Base-by-base conservation (phyloP, 805 yeast genomes). In the Metschnikowia matae region DNA sequence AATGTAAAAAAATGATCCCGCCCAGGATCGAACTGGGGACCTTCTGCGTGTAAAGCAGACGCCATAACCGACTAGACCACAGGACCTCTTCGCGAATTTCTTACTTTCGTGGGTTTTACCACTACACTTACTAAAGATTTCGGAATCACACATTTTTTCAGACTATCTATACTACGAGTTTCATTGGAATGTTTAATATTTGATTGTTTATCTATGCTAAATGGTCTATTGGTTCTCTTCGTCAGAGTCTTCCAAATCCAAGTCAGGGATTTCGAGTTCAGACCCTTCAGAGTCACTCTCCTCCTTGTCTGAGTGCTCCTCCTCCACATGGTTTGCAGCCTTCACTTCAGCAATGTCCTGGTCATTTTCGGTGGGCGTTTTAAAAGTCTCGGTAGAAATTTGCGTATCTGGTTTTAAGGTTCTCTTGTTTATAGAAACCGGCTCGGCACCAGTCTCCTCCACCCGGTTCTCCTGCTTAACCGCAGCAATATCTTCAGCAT, bases 11-110 rank as follows among this genome's bases (percentile, higher is more conserved):
- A 48, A 41, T 90, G 97, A 89, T 86, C 89, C 84, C 87, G 90
- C 97, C 97, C 97, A 91, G 97, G 97, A 89, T 92, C 97, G 97
- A 92, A 92, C 97, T 90, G 97, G 97, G 97, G 97, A 92, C 97
- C 90, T 88, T 88, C 94, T 89, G 96, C 97, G 97, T 91, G 97
- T 91, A 89, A 91, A 89, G 97, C 97, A 90, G 94, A 88, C 87
- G 97, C 96, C 97, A 91, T 91, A 83, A 90, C 97, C 97, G 75
- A 90, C 97, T 90, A 90, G 96, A 90, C 97, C 97, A 90, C 90
- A 85, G 83, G 84, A 84, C 94, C 94, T 70, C 50, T 62, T 63
- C 5, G 11, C n/a, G 6, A 6, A 3, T 18, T 7, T 33, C 0
- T 1, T 3, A 0, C 1, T 10, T 17, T 4, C 0, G 7, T 2